Percentiles rank a stretch among this genome's conserved stretches.
Evolutionary conservation across 2,329 filamentous ascomycete genomes (phyloP).

Genomic region (Trichoderma sp.): DNA sequence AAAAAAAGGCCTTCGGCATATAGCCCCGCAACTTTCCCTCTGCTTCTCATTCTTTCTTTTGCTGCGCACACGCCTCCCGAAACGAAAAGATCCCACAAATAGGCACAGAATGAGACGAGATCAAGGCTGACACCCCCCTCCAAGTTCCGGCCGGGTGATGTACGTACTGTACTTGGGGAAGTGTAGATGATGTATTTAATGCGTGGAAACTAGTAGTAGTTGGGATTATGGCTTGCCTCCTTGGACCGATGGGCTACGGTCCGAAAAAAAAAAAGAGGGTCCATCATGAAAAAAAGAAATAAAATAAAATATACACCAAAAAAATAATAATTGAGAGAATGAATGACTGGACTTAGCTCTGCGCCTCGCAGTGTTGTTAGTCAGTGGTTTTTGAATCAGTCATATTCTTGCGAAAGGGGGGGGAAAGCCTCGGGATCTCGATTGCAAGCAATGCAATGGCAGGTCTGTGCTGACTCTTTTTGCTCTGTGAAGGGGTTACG

Average conservation of each 20-base stretch:
- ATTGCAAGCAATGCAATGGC: not conserved
- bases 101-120: not conserved
- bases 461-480: not conserved
- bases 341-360: not conserved
- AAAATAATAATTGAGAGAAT: not conserved
- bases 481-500: not conserved
- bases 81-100: not conserved
- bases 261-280: not conserved
- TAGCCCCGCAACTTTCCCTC: not conserved
- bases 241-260: not conserved
- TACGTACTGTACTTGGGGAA: not conserved
- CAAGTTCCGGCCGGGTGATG: not conserved
- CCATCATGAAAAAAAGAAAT: not conserved
- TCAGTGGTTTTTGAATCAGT: not conserved
- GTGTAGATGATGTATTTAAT: conserved; percentile 2
- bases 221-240: not conserved
- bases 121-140: not conserved
- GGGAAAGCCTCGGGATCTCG: not conserved
- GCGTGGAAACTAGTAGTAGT: not conserved
- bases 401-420: not conserved
- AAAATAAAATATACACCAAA: not conserved
- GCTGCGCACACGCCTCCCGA: not conserved
- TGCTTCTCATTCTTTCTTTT: not conserved
- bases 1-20: not conserved
- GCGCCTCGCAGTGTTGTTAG: not conserved